Conservation (phyloP, 768 basidiomycete genomes). For the Agrocybe pediades region DNA sequence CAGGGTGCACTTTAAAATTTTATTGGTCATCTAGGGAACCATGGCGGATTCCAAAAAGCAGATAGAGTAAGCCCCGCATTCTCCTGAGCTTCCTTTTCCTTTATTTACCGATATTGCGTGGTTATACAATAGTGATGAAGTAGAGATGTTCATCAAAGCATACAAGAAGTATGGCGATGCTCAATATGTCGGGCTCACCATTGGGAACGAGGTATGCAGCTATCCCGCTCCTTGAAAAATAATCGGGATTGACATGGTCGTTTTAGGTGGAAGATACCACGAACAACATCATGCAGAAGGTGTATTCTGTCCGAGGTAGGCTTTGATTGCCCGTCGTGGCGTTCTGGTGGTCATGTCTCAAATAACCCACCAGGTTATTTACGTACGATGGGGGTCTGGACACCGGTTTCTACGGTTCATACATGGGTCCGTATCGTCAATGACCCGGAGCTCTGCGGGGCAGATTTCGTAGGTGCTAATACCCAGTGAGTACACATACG, state of each 20-base stretch:
- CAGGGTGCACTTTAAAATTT: background rate
- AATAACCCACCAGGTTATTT: constrained; percentile 27
- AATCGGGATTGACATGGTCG: background rate
- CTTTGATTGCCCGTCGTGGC: background rate
- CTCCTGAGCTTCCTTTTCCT: background rate
- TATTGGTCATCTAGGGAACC: constrained; percentile 23
- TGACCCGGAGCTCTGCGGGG: constrained; percentile 33
- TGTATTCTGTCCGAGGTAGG: constrained; percentile 35
- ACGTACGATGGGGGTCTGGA: constrained; percentile 31
- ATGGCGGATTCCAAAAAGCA: constrained; percentile 23
- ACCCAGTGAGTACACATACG: constrained; percentile 30
- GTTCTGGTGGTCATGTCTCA: background rate
- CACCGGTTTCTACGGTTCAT: constrained; percentile 39
- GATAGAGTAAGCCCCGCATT: constrained; percentile 31
- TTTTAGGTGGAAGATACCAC: constrained; percentile 30
- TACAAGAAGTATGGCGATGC: constrained; percentile 31
- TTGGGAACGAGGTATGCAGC: constrained; percentile 37
- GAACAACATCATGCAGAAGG: constrained; percentile 35
- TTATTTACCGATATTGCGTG: background rate
- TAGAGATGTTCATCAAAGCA: constrained; percentile 33
- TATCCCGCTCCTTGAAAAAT: background rate
- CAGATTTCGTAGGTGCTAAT: constrained; percentile 41
- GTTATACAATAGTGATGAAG: constrained; percentile 29
- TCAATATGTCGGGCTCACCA: constrained; percentile 34
- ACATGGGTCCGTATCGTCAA: constrained; percentile 35